Percentiles rank a stretch among this genome's conserved stretches.
phyloP scores from a whole-genome alignment of 1,284 basidiomycete species.

The Rhodotorula sp. region DNA sequence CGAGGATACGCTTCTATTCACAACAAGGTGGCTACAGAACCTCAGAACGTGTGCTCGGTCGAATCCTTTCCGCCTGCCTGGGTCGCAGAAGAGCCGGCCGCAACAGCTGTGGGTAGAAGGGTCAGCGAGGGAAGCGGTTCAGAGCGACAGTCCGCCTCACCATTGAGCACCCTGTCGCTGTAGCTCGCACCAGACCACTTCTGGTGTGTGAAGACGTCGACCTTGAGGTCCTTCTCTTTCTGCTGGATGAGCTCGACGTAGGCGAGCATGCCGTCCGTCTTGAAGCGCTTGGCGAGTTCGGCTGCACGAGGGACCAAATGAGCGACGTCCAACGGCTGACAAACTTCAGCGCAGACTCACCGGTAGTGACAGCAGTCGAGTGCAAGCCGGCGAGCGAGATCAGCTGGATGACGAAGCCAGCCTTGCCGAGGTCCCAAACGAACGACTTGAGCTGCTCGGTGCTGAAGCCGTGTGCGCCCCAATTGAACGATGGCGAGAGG shows the following conservation, averaged over 20 bases:
- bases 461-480: conserved; percentile 74
- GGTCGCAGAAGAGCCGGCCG: conserved; percentile 78
- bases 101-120: conserved; percentile 52
- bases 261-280: conserved; percentile 68
- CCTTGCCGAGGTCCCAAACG: conserved; percentile 86
- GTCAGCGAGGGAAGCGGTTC: neutral
- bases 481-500: conserved; percentile 90
- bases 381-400: conserved; percentile 86
- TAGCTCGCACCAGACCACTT: conserved; percentile 90
- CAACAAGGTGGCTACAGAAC: too few species aligned
- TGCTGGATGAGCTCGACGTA: conserved; percentile 80
- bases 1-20: too few species aligned
- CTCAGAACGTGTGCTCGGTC: conserved; percentile 70
- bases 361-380: conserved; percentile 74
- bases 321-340: too few species aligned
- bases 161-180: conserved; percentile 59
- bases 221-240: conserved; percentile 84
- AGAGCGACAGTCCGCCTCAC: conserved; percentile 18
- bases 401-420: conserved; percentile 80
- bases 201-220: conserved; percentile 87
- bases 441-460: conserved; percentile 75
- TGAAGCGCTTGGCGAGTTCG: conserved; percentile 62
- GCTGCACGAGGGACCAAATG: conserved; percentile 52
- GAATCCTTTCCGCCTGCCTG: conserved; percentile 76
- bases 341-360: conserved; percentile 54